A percentile compares a stretch with the other conserved stretches of the same genome.
phyloP scores from a whole-genome alignment of 2,329 filamentous ascomycete genomes.

The Clonostachys byssicola region DNA sequence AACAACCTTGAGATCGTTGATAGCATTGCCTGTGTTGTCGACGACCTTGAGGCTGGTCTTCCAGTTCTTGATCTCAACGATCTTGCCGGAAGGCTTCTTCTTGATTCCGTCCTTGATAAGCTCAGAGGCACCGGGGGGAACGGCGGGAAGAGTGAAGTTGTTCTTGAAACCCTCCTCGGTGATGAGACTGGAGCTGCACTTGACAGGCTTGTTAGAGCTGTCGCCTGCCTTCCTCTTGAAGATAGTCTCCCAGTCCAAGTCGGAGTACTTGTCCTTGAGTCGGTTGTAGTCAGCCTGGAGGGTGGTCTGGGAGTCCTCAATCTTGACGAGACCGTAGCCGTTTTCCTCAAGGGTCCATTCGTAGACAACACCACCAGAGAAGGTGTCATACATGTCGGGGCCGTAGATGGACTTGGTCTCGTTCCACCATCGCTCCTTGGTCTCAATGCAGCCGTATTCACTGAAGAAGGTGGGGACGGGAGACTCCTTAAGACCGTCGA shows the following conservation, averaged over 20 bases:
- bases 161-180: slow-evolving; percentile 62
- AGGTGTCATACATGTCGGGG: slow-evolving; percentile 59
- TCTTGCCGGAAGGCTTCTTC: slow-evolving; percentile 58
- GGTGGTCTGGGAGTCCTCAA: slow-evolving; percentile 53
- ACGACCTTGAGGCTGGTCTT: slow-evolving; percentile 43
- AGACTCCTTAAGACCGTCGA: slow-evolving; percentile 59
- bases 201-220: slow-evolving; percentile 47
- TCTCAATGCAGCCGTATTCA: slow-evolving; percentile 75
- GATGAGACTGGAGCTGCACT: slow-evolving; percentile 66
- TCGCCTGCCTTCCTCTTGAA: slow-evolving; percentile 56
- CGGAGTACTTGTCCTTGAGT: slow-evolving; percentile 70
- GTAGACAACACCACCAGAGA: slow-evolving; percentile 78
- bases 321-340: slow-evolving; percentile 59
- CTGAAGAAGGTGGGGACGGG: slow-evolving; percentile 78
- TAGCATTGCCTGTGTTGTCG: slow-evolving; percentile 30
- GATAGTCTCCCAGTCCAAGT: slow-evolving; percentile 67
- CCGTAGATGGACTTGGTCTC: slow-evolving; percentile 73
- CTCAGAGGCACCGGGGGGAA: slow-evolving; percentile 62
- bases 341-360: slow-evolving; percentile 72
- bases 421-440: slow-evolving; percentile 68
- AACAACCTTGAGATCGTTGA: slow-evolving; percentile 42
- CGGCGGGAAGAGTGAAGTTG: slow-evolving; percentile 72
- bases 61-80: slow-evolving; percentile 65
- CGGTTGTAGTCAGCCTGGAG: slow-evolving; percentile 67
- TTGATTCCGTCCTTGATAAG: slow-evolving; percentile 75